Percentiles rank a stretch among this genome's conserved stretches.
Evolutionary conservation across 2,329 filamentous ascomycete genomes (phyloP).

Genomic region (Achaetomium macrosporum): DNA sequence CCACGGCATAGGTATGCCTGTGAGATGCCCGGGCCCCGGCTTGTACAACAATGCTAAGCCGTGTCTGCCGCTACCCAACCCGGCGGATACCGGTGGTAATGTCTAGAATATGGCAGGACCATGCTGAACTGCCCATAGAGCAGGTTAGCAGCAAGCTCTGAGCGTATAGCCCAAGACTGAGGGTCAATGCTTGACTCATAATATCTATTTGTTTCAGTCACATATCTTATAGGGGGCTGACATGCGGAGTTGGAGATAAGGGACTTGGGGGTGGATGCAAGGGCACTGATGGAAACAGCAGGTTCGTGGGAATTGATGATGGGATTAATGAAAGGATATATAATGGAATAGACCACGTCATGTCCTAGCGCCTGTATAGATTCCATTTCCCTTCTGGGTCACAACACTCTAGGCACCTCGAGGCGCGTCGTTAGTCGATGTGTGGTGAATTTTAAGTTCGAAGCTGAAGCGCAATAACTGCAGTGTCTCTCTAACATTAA

Average conservation of each 20-base stretch:
- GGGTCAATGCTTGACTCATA: not conserved
- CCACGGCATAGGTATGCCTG: not conserved
- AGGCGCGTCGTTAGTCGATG: too few species aligned
- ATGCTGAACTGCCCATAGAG: too few species aligned
- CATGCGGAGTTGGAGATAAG: not conserved
- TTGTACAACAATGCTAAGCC: not conserved
- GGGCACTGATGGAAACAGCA: not conserved
- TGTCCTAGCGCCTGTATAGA: not conserved
- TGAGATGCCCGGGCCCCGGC: not conserved
- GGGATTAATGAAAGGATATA: not conserved
- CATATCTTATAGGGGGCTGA: conserved; percentile 3
- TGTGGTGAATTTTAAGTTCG: too few species aligned
- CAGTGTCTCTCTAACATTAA: too few species aligned
- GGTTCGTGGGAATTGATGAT: not conserved
- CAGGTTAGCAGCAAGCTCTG: too few species aligned
- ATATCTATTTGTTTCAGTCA: conserved; percentile 1
- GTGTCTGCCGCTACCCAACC: not conserved
- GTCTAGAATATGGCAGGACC: conserved; percentile 5
- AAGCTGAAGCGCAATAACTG: too few species aligned
- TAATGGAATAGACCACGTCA: not conserved
- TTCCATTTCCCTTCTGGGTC: too few species aligned
- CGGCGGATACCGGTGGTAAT: conserved; percentile 9
- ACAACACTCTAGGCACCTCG: too few species aligned
- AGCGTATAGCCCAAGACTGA: too few species aligned
- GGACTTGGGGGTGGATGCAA: not conserved